Base-by-base conservation (phyloP, 2,329 filamentous ascomycete genomes). In the Botrytis hyacinthi region DNA sequence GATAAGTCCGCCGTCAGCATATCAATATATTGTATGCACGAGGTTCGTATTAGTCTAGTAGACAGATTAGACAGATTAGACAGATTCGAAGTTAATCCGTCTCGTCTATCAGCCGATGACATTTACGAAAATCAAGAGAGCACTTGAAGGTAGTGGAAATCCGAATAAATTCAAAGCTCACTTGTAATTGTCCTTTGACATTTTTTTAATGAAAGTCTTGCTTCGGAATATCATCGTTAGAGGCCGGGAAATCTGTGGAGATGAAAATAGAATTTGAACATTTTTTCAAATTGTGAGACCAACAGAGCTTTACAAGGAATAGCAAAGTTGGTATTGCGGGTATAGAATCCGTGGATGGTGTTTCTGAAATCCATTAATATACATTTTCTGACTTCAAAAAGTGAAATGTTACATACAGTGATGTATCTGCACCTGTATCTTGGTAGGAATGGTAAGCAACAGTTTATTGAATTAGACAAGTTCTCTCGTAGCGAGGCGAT, bases 401-500 rank as follows among this genome's bases (percentile, higher is more conserved):
- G 16, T 8, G 26, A 16, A 54, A 29, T n/a, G 22, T 16, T 66
- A 26, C 22, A 8, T 32, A 63, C 8, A 29, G 14, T 29, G 18
- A n/a, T 8, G 5, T 40, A 40, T 40, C 18, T 59, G n/a, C 32
- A 61, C 35, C 35, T 61, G 12, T 22, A 40, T 37, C 37, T n/a
- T 22, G 7, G 14, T 61, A 40, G 35, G 22, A 35, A 37, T 40
- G 59, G 14, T 18, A 37, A 61, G 42, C 29, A 48, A 32, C 12
- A 66, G 35, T 48, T 48, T 62, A 40, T 61, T 4, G 22, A 40
- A 16, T 35, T 66, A 1, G 29, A 46, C 22, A 32, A 44, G 22
- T 63, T 63, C 26, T 44, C 62, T 32, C 22, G 42, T 46, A 66
- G 42, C 42, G 62, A 66, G 62, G 20, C 42, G 62, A 66, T 66